Percentiles rank a stretch among this genome's conserved stretches.
Conservation (phyloP, 2,329 filamentous ascomycete species). For the Aspergillus piperis region DNA sequence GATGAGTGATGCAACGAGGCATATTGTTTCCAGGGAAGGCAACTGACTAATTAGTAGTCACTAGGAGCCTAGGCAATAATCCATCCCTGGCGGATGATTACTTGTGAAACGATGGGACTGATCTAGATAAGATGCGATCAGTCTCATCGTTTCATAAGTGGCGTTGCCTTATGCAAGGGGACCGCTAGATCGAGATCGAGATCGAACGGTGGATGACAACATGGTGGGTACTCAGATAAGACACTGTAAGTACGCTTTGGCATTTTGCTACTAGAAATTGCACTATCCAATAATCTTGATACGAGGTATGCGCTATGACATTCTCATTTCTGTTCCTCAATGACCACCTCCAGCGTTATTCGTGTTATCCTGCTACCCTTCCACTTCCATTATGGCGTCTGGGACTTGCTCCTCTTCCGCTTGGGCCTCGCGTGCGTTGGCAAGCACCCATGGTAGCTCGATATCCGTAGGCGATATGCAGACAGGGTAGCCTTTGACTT, state of each 20-base stretch:
- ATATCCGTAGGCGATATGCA: neutral
- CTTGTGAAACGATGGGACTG: neutral
- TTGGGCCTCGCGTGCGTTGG: neutral
- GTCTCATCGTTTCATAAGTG: neutral
- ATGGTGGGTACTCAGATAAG: neutral
- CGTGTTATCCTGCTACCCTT: neutral
- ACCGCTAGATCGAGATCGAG: neutral
- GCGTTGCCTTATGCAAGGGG: neutral
- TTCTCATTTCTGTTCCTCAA: too few relatives aligned
- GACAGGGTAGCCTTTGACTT: neutral
- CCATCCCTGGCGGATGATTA: neutral
- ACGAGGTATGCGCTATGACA: too few relatives aligned
- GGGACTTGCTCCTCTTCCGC: neutral
- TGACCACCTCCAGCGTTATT: neutral
- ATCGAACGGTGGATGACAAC: neutral
- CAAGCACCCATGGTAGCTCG: neutral
- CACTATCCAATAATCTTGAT: too few relatives aligned
- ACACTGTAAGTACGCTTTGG: too few relatives aligned
- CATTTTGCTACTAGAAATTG: too few relatives aligned
- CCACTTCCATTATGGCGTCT: neutral
- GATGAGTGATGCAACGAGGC: too few relatives aligned
- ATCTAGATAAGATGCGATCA: too few relatives aligned
- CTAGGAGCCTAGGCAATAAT: neutral
- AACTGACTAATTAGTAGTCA: neutral
- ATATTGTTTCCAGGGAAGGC: neutral